These are phyloP conservation scores for Thermothelomyces thermophilus DNA, from an alignment of 2,329 filamentous ascomycete genomes.

Conservation along the genomic window DNA sequence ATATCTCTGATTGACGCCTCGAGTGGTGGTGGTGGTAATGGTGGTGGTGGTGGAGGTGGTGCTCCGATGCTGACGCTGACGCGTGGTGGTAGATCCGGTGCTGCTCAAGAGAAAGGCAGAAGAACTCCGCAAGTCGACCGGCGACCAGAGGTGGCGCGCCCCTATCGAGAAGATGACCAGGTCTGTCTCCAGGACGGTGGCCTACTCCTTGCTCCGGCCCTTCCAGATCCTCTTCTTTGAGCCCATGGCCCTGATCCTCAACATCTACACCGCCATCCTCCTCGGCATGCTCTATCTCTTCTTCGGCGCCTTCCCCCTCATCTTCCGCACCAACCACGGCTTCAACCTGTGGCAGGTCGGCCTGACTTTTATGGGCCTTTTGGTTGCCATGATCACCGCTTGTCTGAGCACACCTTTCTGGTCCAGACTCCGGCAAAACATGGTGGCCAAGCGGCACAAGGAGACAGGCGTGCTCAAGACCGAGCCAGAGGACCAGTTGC, in stretches of 20 bases:
- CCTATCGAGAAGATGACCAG: constrained; percentile 67
- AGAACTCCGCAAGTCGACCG: constrained; percentile 63
- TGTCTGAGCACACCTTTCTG: constrained; percentile 60
- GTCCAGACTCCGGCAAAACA: constrained; percentile 50
- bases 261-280: constrained; percentile 76
- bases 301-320: constrained; percentile 78
- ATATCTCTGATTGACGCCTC: neutral
- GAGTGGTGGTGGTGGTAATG: too few species aligned
- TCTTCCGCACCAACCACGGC: constrained; percentile 67
- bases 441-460: constrained; percentile 48
- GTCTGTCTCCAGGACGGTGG: constrained; percentile 58
- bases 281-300: constrained; percentile 85
- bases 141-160: constrained; percentile 69
- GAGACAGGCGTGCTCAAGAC: constrained; percentile 51
- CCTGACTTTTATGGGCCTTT: constrained; percentile 67
- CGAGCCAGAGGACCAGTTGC: constrained; percentile 83
- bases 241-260: constrained; percentile 79
- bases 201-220: constrained; percentile 57
- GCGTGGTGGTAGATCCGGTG: constrained; percentile 46
- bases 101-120: constrained; percentile 67
- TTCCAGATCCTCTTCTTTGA: constrained; percentile 75
- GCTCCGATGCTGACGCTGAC: constrained; percentile 7
- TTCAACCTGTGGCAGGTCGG: constrained; percentile 76
- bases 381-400: constrained; percentile 61
- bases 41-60: too few species aligned